A percentile compares a stretch with the other conserved stretches of the same genome.
Evolutionary conservation across 2,329 filamentous ascomycete species (phyloP).

Genomic region (Aspergillus uvarum): DNA sequence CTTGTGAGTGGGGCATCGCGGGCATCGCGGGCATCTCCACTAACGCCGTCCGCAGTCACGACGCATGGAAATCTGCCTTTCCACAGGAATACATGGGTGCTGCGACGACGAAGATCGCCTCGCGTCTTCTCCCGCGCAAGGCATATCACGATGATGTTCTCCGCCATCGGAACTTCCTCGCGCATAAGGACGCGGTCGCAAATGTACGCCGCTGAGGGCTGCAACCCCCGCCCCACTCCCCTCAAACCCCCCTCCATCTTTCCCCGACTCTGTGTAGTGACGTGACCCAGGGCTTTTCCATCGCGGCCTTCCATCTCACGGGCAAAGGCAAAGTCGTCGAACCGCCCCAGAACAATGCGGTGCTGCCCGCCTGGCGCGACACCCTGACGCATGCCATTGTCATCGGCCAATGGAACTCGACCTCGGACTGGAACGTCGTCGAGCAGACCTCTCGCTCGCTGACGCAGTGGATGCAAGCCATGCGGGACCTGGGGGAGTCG

Average conservation of each 20-base stretch:
- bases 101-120: conserved; percentile 22
- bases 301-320: conserved; percentile 24
- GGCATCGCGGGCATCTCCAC: background rate
- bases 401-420: conserved; percentile 26
- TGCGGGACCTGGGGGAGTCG: conserved; percentile 20
- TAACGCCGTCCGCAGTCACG: conserved; percentile 15
- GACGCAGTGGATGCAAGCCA: conserved; percentile 22
- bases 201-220: conserved; percentile 7
- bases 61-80: conserved; percentile 20
- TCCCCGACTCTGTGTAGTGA: background rate
- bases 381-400: conserved; percentile 42
- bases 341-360: conserved; percentile 17
- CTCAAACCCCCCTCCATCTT: background rate
- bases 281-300: conserved; percentile 19
- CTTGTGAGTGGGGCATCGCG: conserved; percentile 16
- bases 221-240: too few species aligned
- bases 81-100: conserved; percentile 22
- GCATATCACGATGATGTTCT: conserved; percentile 20
- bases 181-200: conserved; percentile 19
- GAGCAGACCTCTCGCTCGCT: conserved; percentile 15
- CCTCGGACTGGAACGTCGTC: conserved; percentile 16
- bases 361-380: conserved; percentile 44
- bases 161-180: conserved; percentile 15
- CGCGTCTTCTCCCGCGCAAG: conserved; percentile 22
- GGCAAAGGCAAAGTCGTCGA: conserved; percentile 21